Percentiles rank a stretch among this genome's conserved stretches.
Evolutionary conservation across 306 rosid genomes (phyloP).

Genomic region (Vigna reflexopilosa): DNA sequence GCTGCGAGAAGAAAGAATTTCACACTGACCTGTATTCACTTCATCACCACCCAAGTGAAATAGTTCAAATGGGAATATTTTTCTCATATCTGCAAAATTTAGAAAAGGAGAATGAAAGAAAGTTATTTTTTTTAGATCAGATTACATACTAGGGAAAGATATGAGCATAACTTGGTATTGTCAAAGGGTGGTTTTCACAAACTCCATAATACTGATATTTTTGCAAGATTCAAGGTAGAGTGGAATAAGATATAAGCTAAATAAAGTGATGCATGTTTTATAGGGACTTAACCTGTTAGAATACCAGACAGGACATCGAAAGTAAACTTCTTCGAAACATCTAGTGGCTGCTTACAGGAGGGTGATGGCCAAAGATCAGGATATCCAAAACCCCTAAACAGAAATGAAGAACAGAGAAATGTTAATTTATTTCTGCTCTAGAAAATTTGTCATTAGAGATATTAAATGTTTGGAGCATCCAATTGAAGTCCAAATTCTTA

Average conservation of each 20-base stretch:
- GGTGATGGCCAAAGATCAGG: slow-evolving; percentile 95
- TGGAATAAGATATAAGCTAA: slow-evolving; percentile 19
- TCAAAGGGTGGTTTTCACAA: slow-evolving; percentile 28
- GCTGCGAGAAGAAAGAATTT: slow-evolving; percentile 40
- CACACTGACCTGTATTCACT: slow-evolving; percentile 85
- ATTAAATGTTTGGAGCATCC: slow-evolving; percentile 8
- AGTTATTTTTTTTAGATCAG: slow-evolving; percentile 5
- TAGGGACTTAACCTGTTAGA: slow-evolving; percentile 74
- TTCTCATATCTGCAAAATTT: slow-evolving; percentile 80
- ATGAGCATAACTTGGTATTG: slow-evolving; percentile 4
- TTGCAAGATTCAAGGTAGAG: slow-evolving; percentile 3
- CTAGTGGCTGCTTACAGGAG: slow-evolving; percentile 86
- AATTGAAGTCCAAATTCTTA: slow-evolving; percentile 18
- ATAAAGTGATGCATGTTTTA: slow-evolving; percentile 16
- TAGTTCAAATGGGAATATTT: slow-evolving; percentile 93
- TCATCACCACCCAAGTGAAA: slow-evolving; percentile 99
- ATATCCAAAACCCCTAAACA: slow-evolving; percentile 90
- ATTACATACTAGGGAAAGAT: neutral
- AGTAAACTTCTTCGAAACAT: slow-evolving; percentile 81
- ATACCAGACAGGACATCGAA: slow-evolving; percentile 88
- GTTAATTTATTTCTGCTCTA: slow-evolving; percentile 25
- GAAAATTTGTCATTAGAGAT: slow-evolving; percentile 2
- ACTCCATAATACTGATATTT: slow-evolving; percentile 4
- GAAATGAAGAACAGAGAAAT: slow-evolving; percentile 22
- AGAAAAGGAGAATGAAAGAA: slow-evolving; percentile 35